A percentile compares a stretch with the other conserved stretches of the same genome.
Conservation (phyloP, 2,329 filamentous ascomycete species). For the Exophiala sp. region DNA sequence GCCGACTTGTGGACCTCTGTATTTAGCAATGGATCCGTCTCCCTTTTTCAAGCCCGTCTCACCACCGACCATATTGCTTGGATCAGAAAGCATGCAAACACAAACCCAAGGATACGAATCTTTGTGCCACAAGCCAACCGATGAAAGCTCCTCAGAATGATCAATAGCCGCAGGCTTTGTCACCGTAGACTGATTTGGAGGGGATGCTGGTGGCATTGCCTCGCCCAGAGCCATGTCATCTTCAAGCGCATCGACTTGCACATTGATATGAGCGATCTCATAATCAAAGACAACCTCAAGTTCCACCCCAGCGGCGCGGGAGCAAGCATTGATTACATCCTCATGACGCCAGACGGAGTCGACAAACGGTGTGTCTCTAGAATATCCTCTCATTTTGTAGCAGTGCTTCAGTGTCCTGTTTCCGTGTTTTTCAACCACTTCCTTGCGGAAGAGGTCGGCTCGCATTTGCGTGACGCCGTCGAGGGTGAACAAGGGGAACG, state of each 20-base stretch:
- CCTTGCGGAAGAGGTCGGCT: conserved; percentile 22
- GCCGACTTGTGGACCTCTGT: conserved; percentile 27
- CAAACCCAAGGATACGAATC: conserved; percentile 31
- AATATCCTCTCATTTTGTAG: conserved; percentile 33
- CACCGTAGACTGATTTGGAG: neutral
- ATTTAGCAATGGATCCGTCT: conserved; percentile 23
- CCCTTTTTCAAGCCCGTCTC: conserved; percentile 31
- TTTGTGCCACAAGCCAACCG: conserved; percentile 24
- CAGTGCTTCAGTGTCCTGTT: conserved; percentile 30
- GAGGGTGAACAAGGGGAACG: conserved; percentile 31
- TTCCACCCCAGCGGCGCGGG: conserved; percentile 26
- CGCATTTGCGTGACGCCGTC: conserved; percentile 14
- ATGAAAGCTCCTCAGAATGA: conserved; percentile 12
- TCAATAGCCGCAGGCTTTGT: neutral
- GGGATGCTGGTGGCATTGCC: conserved; percentile 11
- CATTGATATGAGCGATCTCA: conserved; percentile 29
- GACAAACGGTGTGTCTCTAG: conserved; percentile 34
- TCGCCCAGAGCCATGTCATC: conserved; percentile 6
- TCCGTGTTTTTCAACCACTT: conserved; percentile 33
- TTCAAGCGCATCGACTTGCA: conserved; percentile 31
- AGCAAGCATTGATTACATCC: conserved; percentile 25
- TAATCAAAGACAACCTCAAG: conserved; percentile 29
- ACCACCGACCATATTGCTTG: conserved; percentile 30
- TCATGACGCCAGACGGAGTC: conserved; percentile 31
- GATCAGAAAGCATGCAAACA: conserved; percentile 33